Percentiles rank a stretch among this genome's conserved stretches.
Evolutionary conservation across 306 rosid species (phyloP).

Genomic region (Echinosophora koreensis): DNA sequence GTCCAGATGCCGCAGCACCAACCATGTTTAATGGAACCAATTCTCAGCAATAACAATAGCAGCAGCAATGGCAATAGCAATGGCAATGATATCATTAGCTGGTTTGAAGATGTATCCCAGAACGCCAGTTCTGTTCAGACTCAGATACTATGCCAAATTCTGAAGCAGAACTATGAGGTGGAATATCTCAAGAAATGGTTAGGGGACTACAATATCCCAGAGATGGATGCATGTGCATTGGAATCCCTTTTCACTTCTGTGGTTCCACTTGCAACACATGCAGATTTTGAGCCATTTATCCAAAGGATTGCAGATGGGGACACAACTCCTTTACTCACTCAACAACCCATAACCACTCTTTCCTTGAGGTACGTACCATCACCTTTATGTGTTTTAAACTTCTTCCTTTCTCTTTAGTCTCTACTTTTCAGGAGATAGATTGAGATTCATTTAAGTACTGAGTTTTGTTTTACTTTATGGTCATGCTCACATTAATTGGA

Average conservation of each 20-base stretch:
- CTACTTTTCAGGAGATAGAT: not conserved
- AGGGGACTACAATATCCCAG: slow-evolving; percentile 58
- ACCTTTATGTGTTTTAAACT: not conserved
- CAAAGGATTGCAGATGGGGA: slow-evolving; percentile 88
- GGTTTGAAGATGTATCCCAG: slow-evolving; percentile 77
- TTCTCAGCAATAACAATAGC: slow-evolving; percentile 34
- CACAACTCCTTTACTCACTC: slow-evolving; percentile 68
- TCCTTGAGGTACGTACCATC: slow-evolving; percentile 77
- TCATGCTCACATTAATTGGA: slow-evolving; percentile 31
- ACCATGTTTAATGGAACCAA: slow-evolving; percentile 57
- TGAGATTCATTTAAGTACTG: slow-evolving; percentile 3
- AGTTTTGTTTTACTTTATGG: not conserved
- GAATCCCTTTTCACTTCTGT: slow-evolving; percentile 81
- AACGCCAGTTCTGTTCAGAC: slow-evolving; percentile 70
- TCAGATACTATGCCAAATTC: slow-evolving; percentile 68
- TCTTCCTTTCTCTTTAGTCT: not conserved
- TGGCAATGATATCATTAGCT: slow-evolving; percentile 56
- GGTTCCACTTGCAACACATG: slow-evolving; percentile 84
- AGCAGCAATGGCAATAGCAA: slow-evolving; percentile 23
- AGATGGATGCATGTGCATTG: slow-evolving; percentile 67
- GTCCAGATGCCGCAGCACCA: slow-evolving; percentile 32
- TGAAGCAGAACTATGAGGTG: slow-evolving; percentile 69
- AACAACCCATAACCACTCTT: slow-evolving; percentile 78
- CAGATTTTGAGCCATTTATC: slow-evolving; percentile 83
- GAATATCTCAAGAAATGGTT: slow-evolving; percentile 83